These are phyloP conservation scores for Phyllosticta paracitricarpa DNA, from an alignment of 2,329 filamentous ascomycete genomes.

Conservation along the genomic window DNA sequence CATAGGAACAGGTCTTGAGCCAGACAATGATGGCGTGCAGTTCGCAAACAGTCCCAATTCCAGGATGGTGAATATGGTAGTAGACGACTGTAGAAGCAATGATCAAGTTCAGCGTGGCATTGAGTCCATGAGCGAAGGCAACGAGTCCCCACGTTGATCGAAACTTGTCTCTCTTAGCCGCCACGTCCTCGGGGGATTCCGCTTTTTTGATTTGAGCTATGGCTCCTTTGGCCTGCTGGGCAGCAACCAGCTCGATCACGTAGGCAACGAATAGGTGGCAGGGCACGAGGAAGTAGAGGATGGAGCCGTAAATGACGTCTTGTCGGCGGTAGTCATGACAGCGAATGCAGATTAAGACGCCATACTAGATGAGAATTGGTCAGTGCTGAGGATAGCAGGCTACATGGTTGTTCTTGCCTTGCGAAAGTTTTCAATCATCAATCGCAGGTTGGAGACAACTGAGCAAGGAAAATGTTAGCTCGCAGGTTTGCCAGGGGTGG, in stretches of 20 bases:
- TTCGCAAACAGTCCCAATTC: conserved; percentile 85
- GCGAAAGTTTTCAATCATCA: conserved; percentile 95
- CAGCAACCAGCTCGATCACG: conserved; percentile 75
- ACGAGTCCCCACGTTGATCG: conserved; percentile 69
- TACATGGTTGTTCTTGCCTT: conserved; percentile 48
- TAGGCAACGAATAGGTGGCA: conserved; percentile 87
- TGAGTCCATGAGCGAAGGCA: conserved; percentile 70
- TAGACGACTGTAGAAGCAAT: conserved; percentile 82
- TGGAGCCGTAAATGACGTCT: conserved; percentile 64
- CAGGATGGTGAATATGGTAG: conserved; percentile 80
- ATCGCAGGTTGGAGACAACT: conserved; percentile 86
- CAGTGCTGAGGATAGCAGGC: conserved; percentile 12
- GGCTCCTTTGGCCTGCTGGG: conserved; percentile 63
- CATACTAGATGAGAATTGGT: conserved; percentile 52
- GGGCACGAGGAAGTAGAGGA: conserved; percentile 79
- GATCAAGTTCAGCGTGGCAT: conserved; percentile 70
- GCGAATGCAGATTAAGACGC: conserved; percentile 81
- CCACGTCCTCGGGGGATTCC: conserved; percentile 38
- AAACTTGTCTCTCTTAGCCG: conserved; percentile 54
- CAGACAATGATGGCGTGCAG: conserved; percentile 90
- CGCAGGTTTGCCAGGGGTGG: neutral
- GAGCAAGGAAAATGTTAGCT: conserved; percentile 17
- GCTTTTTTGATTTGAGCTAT: conserved; percentile 45
- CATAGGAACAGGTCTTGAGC: conserved; percentile 93
- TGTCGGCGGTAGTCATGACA: conserved; percentile 79